A percentile compares a stretch with the other conserved stretches of the same genome.
phyloP scores from a whole-genome alignment of 495 filamentous ascomycete genomes.

The Entonaema liquescens region DNA sequence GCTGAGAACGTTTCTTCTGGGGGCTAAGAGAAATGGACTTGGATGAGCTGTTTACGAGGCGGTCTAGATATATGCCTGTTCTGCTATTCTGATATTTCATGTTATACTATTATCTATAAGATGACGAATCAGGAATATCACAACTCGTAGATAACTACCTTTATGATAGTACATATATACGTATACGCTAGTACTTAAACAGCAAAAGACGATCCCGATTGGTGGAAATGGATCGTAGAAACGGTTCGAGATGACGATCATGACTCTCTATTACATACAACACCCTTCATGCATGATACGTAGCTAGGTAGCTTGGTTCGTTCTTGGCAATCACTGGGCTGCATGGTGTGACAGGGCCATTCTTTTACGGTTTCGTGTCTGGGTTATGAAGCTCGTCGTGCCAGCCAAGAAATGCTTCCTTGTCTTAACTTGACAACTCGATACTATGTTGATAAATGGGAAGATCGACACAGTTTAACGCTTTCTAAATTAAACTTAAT shows the following conservation, averaged over 20 bases:
- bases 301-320: constrained; percentile 32
- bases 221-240: background rate
- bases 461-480: background rate
- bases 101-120: no score
- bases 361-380: constrained; percentile 18
- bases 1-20: background rate
- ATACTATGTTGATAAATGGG: background rate
- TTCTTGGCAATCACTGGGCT: constrained; percentile 31
- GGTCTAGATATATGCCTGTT: no score
- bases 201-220: background rate
- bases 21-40: background rate
- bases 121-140: no score
- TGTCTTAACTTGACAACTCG: background rate
- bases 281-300: background rate
- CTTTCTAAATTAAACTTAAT: background rate
- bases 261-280: background rate
- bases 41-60: background rate
- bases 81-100: no score
- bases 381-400: background rate
- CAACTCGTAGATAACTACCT: no score
- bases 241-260: background rate
- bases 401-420: constrained; percentile 8
- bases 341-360: constrained; percentile 19
- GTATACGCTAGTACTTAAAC: no score
- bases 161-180: no score